These are phyloP conservation scores for Alectoria sarmentosa DNA, from an alignment of 495 filamentous ascomycete genomes.

Conservation along the genomic window DNA sequence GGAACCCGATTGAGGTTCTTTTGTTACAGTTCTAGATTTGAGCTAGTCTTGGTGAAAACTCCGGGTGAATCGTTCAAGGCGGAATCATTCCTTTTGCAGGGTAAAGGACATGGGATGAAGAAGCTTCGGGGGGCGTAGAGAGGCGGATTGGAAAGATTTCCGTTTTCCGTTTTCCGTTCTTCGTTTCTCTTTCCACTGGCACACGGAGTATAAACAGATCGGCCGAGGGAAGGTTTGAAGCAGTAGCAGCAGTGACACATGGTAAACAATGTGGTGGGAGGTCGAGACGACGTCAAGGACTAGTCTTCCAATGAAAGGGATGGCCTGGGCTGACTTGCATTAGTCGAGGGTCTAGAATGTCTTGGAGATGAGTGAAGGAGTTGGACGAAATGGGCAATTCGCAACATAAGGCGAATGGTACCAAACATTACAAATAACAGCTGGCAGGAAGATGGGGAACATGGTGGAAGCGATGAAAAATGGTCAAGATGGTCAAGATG, in stretches of 20 bases:
- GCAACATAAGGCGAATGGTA: too few relatives aligned
- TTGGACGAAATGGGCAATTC: too few relatives aligned
- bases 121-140: background rate
- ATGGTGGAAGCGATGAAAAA: too few relatives aligned
- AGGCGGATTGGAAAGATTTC: background rate
- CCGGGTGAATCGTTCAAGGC: background rate
- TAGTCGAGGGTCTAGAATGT: constrained; percentile 17
- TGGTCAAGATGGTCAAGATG: too few relatives aligned
- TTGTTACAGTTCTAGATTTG: background rate
- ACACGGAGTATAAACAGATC: background rate
- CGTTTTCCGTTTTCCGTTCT: too few relatives aligned
- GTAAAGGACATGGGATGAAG: background rate
- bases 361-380: background rate
- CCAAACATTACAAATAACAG: too few relatives aligned
- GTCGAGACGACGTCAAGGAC: background rate
- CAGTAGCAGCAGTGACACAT: background rate
- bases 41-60: background rate
- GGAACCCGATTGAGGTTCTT: background rate
- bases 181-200: background rate
- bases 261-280: background rate
- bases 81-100: background rate
- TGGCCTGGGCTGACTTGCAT: constrained; percentile 8
- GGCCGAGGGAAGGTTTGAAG: background rate
- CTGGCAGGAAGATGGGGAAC: too few relatives aligned
- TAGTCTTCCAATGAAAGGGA: constrained; percentile 5